Evolutionary conservation across 441 rosid genomes (phyloP).

Genomic region (Arabidopsis lyrata): DNA sequence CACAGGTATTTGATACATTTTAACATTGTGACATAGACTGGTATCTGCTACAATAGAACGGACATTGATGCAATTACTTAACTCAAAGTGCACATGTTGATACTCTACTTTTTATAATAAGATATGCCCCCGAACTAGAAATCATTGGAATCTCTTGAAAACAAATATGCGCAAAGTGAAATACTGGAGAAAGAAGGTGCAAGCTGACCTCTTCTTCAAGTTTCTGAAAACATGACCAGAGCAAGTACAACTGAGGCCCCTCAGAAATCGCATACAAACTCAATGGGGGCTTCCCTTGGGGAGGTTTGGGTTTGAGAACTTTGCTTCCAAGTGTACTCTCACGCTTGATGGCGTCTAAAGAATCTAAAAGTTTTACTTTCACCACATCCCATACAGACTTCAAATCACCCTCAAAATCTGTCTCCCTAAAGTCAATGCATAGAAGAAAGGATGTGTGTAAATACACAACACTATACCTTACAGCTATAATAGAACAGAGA

Average conservation of each 20-base stretch:
- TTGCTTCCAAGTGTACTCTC: slow-evolving; percentile 51
- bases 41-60: background rate
- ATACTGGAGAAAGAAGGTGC: slow-evolving; percentile 37
- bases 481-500: slow-evolving; percentile 8
- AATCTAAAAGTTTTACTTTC: slow-evolving; percentile 72
- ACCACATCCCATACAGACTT: slow-evolving; percentile 68
- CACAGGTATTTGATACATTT: background rate
- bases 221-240: slow-evolving; percentile 73
- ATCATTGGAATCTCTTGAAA: too few relatives aligned
- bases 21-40: slow-evolving; percentile 13
- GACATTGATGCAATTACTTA: slow-evolving; percentile 3
- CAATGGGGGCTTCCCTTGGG: slow-evolving; percentile 54
- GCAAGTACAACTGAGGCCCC: slow-evolving; percentile 73
- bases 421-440: slow-evolving; percentile 51
- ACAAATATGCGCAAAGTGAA: slow-evolving; percentile 28
- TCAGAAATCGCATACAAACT: slow-evolving; percentile 77
- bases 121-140: background rate
- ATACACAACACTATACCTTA: slow-evolving; percentile 18
- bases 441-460: slow-evolving; percentile 31
- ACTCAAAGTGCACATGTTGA: slow-evolving; percentile 5
- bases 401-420: slow-evolving; percentile 49
- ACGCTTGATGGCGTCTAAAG: slow-evolving; percentile 60
- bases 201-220: slow-evolving; percentile 85
- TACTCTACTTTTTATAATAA: background rate
- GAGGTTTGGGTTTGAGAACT: slow-evolving; percentile 56